Conservation (phyloP, 768 basidiomycete genomes). For the Xerocomellus chrysenteron region DNA sequence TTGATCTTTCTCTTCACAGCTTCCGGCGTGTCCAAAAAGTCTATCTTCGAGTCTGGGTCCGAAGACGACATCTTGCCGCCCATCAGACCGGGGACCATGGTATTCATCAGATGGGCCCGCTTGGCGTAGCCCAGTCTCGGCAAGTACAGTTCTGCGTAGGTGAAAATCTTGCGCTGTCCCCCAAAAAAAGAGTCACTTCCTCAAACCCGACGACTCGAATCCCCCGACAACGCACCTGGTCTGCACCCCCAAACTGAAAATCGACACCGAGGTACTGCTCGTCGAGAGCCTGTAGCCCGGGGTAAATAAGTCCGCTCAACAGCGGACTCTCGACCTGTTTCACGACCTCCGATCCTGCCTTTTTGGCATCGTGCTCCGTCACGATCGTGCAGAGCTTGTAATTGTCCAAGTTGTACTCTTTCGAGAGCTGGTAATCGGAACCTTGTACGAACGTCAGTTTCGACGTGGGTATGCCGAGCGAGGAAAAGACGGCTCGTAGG, state of each 20-base stretch:
- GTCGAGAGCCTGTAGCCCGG: constrained; percentile 93
- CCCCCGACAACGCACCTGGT: constrained; percentile 71
- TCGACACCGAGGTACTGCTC: constrained; percentile 95
- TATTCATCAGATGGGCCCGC: constrained; percentile 97
- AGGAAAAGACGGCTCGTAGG: constrained; percentile 78
- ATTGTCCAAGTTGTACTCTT: constrained; percentile 93
- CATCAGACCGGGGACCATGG: constrained; percentile 92
- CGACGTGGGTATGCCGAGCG: constrained; percentile 87
- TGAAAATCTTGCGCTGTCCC: constrained; percentile 94
- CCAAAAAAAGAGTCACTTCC: background rate
- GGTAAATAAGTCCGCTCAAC: constrained; percentile 91
- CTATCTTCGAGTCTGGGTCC: constrained; percentile 97
- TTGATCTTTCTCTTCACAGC: constrained; percentile 87
- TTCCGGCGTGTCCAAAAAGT: constrained; percentile 89
- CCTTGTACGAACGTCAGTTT: constrained; percentile 85
- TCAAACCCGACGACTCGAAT: background rate
- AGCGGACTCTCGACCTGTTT: constrained; percentile 94
- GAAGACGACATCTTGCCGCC: constrained; percentile 99
- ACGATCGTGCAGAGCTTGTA: constrained; percentile 91
- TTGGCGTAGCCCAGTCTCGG: constrained; percentile 91
- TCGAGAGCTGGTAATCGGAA: constrained; percentile 87
- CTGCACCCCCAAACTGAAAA: constrained; percentile 97
- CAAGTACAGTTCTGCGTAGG: constrained; percentile 94
- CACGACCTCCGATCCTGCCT: constrained; percentile 98
- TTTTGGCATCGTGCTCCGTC: constrained; percentile 94